Evolutionary conservation across 257 asterid species (phyloP).

Genomic region (Fraxinus cuspidata): DNA sequence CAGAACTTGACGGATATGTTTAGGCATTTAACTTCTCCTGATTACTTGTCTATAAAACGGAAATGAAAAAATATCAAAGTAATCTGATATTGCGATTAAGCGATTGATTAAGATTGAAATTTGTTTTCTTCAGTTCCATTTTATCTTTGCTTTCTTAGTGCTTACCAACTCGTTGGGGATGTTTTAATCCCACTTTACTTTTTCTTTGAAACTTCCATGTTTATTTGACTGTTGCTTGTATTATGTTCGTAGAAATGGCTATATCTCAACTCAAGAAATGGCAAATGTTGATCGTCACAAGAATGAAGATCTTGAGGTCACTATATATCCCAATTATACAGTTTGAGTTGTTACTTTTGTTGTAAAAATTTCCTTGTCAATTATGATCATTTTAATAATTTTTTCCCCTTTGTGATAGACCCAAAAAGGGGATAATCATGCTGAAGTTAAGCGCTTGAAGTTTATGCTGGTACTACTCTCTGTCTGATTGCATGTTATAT

Average conservation of each 20-base stretch:
- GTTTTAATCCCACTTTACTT: neutral
- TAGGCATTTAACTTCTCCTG: neutral
- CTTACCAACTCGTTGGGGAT: neutral
- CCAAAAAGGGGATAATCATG: constrained; percentile 47
- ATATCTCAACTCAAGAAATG: constrained; percentile 39
- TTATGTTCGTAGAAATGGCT: constrained; percentile 39
- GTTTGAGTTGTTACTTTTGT: constrained; percentile 14
- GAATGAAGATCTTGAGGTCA: constrained; percentile 54
- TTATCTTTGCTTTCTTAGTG: neutral
- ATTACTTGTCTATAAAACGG: neutral
- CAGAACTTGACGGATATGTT: neutral
- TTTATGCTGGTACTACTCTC: constrained; percentile 69
- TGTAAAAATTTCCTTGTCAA: constrained; percentile 20
- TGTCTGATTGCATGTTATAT: constrained; percentile 16
- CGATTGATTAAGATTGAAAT: neutral
- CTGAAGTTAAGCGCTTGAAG: constrained; percentile 60
- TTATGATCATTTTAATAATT: constrained; percentile 17
- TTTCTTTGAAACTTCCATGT: constrained; percentile 15
- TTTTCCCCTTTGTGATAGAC: constrained; percentile 30
- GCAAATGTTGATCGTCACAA: constrained; percentile 21
- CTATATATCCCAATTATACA: constrained; percentile 13
- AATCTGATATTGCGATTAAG: neutral
- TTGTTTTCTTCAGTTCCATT: neutral
- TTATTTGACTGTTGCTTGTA: constrained; percentile 22
- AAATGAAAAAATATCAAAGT: neutral